Conservation (phyloP, 2,329 filamentous ascomycete genomes). For the Colletotrichum neosansevieriae region DNA sequence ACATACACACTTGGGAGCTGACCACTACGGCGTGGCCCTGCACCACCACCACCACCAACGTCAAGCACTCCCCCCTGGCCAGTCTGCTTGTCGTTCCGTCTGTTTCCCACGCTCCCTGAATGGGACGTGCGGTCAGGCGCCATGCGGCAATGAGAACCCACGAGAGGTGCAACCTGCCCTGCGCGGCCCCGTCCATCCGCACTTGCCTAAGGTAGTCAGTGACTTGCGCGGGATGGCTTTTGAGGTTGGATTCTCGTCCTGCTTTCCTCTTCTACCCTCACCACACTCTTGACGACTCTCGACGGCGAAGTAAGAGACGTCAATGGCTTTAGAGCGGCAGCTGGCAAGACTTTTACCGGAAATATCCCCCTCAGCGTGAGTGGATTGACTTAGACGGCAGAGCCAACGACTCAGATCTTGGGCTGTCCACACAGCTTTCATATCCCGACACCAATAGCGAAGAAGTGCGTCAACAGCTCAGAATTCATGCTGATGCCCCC, state of each 20-base stretch:
- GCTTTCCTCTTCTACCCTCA: neutral
- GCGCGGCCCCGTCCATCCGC: conserved; percentile 15
- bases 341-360: neutral
- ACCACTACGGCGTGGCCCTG: conserved; percentile 13
- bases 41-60: conserved; percentile 18
- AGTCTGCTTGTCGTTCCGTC: conserved; percentile 17
- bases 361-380: neutral
- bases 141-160: conserved; percentile 32
- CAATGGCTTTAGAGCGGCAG: neutral
- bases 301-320: no score
- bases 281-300: neutral
- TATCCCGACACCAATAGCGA: conserved; percentile 19
- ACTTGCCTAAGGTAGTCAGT: conserved; percentile 14
- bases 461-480: conserved; percentile 31
- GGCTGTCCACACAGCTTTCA: conserved; percentile 10
- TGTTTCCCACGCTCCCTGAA: conserved; percentile 30
- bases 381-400: neutral
- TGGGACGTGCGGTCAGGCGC: conserved; percentile 26
- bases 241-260: neutral
- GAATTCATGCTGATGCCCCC: conserved; percentile 13
- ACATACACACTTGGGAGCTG: conserved; percentile 18
- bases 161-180: conserved; percentile 31
- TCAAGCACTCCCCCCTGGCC: conserved; percentile 29
- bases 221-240: conserved; percentile 26
- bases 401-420: conserved; percentile 26